Evolutionary conservation across 140 eudicot species (phyloP), one percentile per base, ranked within the genome.

Genomic region (Oenanthe javanica): DNA sequence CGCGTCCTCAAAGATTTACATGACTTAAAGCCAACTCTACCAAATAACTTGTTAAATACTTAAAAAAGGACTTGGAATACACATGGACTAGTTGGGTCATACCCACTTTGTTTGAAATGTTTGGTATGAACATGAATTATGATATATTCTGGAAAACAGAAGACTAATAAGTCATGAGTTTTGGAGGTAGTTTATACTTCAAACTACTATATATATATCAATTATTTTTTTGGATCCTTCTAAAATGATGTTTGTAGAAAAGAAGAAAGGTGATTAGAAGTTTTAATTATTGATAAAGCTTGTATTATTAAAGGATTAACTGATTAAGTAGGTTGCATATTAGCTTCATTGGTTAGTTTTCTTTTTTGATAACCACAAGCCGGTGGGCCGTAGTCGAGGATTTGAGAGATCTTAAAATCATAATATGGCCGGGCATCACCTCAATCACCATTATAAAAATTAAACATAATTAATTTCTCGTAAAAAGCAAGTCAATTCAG

Each of bases 21-120:
- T 84, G 93, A n/a, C n/a, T n/a, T n/a, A n/a, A 88, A 92, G 88
- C 87, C 81, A 90, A 88, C 90, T 90, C 93, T 92, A 89, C 97
- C 85, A 81, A 86, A 76, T 77, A n/a, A n/a, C 82, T 80, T 31
- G 78, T 40, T 79, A n/a, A 80, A 45, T 55, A 71, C 75, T 72
- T 74, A 82, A 86, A 86, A 88, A 83, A 75, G 90, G 88, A 88
- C 90, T 89, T 88, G 93, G 89, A 86, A 48, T 48, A 84, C 82
- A 88, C 85, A 81, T 86, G 87, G 93, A 79, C 89, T 88, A 81
- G 82, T 87, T 64, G 94, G 85, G 93, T 87, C 89, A 87, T 79
- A 79, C 91, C 91, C 90, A 90, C 91, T 89, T 85, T 87, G 87
- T n/a, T 77, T 87, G 83, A 85, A 81, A 74, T 82, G 81, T 87